Base-by-base conservation (phyloP, 2,329 filamentous ascomycete genomes). In the Nemania serpens region DNA sequence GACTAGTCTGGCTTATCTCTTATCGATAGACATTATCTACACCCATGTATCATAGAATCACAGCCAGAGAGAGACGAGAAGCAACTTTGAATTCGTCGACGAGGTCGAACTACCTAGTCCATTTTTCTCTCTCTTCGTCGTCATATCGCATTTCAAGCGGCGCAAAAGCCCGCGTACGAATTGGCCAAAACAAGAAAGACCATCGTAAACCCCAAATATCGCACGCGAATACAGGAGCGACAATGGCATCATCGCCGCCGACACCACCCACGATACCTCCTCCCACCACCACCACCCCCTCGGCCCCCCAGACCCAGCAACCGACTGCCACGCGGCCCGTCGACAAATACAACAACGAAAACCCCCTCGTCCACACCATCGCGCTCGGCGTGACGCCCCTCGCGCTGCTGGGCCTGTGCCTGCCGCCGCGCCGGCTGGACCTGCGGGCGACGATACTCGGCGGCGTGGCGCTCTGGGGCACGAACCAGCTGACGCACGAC, bases 401-500 rank as follows among this genome's bases (percentile, higher is more conserved):
- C 53, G 76, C 78, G 47, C 78, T 82, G 6, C 67, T 82, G 48
- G 79, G 74, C 20, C 79, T 85, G 69, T 71, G 79, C 45, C 75
- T 84, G 22, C 83, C 83, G 17, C 83, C 83, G 45, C 79, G 83
- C 54, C 79, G 78, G 45, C 70, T 82, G 52, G 81, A 84, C 71
- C 59, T 82, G 52, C 82, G 84, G 60, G 79, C 80, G 71, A 68
- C 79, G 50, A 72, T 84, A 55, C 81, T 87, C 52, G 77, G 77
- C 58, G 76, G 76, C 59, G 78, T 79, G 58, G 79, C 82, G 66
- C 80, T 84, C 33, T 78, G 83, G 66, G 80, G 81, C 58, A 81
- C 82, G 59, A 83, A 83, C 72, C 82, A 83, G 73, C 81, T 87
- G 42, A 77, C 77, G 50, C 79, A 81, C 73, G 83, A 85, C 73